Evolutionary conservation across 805 yeast species (phyloP), one percentile per base, ranked within the genome.

Genomic region (Kuraishia floccosa): DNA sequence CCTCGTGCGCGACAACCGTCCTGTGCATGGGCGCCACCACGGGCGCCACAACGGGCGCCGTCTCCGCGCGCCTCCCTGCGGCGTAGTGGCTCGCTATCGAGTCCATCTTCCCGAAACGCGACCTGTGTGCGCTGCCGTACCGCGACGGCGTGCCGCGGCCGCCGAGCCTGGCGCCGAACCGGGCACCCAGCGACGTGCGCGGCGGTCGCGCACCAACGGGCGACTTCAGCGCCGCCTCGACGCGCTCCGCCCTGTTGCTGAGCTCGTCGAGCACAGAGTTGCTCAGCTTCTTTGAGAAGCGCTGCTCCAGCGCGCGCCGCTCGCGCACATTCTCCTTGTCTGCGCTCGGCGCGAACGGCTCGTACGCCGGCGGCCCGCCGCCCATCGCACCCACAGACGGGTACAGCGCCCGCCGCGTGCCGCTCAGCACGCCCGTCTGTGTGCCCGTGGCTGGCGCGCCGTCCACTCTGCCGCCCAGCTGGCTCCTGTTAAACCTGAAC

Each of bases 71-170:
- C 22, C 22, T 7, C 10, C 22, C 22, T 7, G 22, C 22, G 22
- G 22, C 22, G 22, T 19, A 19, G 35, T 68, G 74, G 6, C 53
- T 49, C 7, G 60, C 48, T 12, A 68, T 68, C 12, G 72, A 62
- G 16, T 68, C 74, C 74, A 68, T 65, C 28, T 58, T 48, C 32
- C 68, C 51, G 52, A 60, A 39, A 60, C 72, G 40, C 44, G 68
- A 37, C 60, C 68, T 39, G 52, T 61, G 50, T 36, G 60, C 61
- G 34, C 53, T 52, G 11, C 72, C 59, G 42, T 63, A 61, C 19
- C 75, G 52, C 22, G 22, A 19, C 22, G 22, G 10, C 28, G 60
- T 48, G 1, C 36, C 50, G 37, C 28, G 35, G 42, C 13, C 44
- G 29, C 13, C 41, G 12, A 16, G 18, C 18, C 7, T 14, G 22